Conservation (phyloP, 1,284 basidiomycete genomes). For the Xerocomus minutiporus region DNA sequence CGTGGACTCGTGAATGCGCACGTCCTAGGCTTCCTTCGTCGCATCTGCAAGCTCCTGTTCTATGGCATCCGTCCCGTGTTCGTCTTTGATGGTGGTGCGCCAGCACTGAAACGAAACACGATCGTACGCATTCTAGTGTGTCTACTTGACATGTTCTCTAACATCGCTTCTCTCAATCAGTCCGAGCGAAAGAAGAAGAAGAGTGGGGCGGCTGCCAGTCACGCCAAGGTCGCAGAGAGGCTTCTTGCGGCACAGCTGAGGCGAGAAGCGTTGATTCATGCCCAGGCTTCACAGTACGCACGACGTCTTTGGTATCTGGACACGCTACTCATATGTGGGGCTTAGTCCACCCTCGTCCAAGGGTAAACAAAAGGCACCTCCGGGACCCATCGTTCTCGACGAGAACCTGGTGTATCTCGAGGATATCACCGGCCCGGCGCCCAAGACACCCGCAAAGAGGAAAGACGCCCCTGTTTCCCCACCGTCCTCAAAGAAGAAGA, state of each 20-base stretch:
- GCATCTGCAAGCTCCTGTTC: slow-evolving; percentile 93
- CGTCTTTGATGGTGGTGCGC: slow-evolving; percentile 95
- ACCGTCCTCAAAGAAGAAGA: slow-evolving; percentile 51
- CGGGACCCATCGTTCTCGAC: slow-evolving; percentile 47
- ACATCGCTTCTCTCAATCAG: slow-evolving; percentile 37
- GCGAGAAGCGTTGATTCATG: slow-evolving; percentile 80
- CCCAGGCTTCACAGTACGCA: slow-evolving; percentile 43
- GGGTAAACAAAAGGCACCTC: slow-evolving; percentile 43
- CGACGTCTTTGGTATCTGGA: background rate
- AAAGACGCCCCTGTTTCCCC: slow-evolving; percentile 39
- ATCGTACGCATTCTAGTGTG: slow-evolving; percentile 53
- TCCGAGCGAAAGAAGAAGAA: slow-evolving; percentile 84
- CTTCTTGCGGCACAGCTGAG: slow-evolving; percentile 93
- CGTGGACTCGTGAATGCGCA: slow-evolving; percentile 90
- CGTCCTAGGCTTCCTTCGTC: slow-evolving; percentile 87
- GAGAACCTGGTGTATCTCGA: slow-evolving; percentile 82
- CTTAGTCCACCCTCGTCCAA: slow-evolving; percentile 28
- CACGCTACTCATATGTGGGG: slow-evolving; percentile 5
- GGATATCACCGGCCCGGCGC: slow-evolving; percentile 64
- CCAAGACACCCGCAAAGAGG: slow-evolving; percentile 49
- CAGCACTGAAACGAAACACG: slow-evolving; percentile 80
- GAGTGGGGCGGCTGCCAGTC: slow-evolving; percentile 78
- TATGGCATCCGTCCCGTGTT: slow-evolving; percentile 97
- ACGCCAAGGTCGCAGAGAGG: slow-evolving; percentile 83
- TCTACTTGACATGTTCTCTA: background rate